These are phyloP conservation scores for Boletus reticuloceps DNA, from an alignment of 768 basidiomycete genomes.

Conservation along the genomic window DNA sequence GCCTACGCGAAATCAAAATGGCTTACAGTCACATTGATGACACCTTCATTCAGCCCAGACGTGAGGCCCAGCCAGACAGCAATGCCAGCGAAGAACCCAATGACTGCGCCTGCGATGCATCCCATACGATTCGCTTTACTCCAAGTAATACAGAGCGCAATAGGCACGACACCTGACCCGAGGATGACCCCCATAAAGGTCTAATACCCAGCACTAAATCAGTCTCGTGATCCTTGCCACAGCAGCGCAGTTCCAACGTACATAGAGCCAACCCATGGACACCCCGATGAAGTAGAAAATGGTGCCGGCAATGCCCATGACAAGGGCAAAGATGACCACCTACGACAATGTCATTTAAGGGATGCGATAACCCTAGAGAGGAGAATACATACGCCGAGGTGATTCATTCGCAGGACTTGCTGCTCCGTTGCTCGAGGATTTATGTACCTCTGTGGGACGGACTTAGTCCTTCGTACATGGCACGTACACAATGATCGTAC, in stretches of 20 bases:
- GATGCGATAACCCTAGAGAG: neutral
- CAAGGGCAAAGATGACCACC: slow-evolving; percentile 68
- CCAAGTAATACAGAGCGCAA: slow-evolving; percentile 86
- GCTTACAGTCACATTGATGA: slow-evolving; percentile 66
- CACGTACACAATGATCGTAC: slow-evolving; percentile 27
- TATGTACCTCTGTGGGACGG: slow-evolving; percentile 57
- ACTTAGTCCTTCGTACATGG: neutral
- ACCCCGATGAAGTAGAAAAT: slow-evolving; percentile 91
- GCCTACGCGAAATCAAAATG: neutral
- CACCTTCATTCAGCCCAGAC: slow-evolving; percentile 60
- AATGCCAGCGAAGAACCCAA: slow-evolving; percentile 68
- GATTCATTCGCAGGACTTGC: slow-evolving; percentile 69
- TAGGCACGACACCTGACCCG: slow-evolving; percentile 83
- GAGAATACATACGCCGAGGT: slow-evolving; percentile 48
- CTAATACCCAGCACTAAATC: slow-evolving; percentile 33
- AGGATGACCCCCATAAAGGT: slow-evolving; percentile 88
- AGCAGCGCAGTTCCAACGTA: slow-evolving; percentile 35
- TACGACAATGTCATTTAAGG: slow-evolving; percentile 19
- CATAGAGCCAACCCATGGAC: slow-evolving; percentile 92
- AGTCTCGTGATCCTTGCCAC: neutral
- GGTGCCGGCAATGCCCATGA: slow-evolving; percentile 80
- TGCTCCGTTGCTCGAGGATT: slow-evolving; percentile 77
- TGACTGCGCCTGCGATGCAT: slow-evolving; percentile 69
- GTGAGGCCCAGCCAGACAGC: slow-evolving; percentile 87
- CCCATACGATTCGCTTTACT: slow-evolving; percentile 82